Percentiles rank a stretch among this genome's conserved stretches.
Evolutionary conservation across 768 basidiomycete species (phyloP).

Genomic region (Leccinellum luteum): DNA sequence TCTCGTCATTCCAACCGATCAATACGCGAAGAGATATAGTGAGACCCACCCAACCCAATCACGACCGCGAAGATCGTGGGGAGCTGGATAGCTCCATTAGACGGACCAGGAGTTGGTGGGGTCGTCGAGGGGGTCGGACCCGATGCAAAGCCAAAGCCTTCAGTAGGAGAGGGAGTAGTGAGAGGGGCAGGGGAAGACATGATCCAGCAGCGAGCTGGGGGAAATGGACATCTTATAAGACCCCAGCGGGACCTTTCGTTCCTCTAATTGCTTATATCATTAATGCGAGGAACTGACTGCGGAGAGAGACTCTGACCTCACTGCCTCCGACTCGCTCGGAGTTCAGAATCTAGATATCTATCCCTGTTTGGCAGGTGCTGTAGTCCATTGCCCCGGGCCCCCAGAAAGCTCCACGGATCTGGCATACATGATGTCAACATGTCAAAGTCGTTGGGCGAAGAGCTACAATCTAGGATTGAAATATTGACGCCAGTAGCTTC

Average conservation of each 20-base stretch:
- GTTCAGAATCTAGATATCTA: neutral
- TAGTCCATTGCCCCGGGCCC: too few relatives aligned
- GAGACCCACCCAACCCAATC: slow-evolving; percentile 14
- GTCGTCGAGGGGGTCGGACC: neutral
- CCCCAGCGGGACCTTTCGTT: too few relatives aligned
- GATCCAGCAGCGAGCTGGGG: neutral
- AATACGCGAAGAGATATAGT: neutral
- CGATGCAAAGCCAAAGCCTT: neutral
- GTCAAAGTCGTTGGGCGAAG: neutral
- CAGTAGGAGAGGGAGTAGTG: neutral
- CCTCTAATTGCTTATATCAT: too few relatives aligned
- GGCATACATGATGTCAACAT: too few relatives aligned
- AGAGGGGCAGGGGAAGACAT: neutral
- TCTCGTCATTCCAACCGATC: neutral
- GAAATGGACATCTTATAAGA: neutral
- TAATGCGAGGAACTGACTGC: too few relatives aligned
- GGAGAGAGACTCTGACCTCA: too few relatives aligned
- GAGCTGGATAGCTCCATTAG: slow-evolving; percentile 3
- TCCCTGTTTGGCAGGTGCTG: neutral
- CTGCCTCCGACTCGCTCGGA: too few relatives aligned
- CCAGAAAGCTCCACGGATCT: too few relatives aligned
- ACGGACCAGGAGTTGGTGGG: neutral
- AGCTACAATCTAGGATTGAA: neutral
- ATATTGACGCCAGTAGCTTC: too few relatives aligned
- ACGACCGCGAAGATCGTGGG: slow-evolving; percentile 11